Evolutionary conservation across 805 yeast genomes (phyloP).

Genomic region (Wickerhamomyces mucosus): DNA sequence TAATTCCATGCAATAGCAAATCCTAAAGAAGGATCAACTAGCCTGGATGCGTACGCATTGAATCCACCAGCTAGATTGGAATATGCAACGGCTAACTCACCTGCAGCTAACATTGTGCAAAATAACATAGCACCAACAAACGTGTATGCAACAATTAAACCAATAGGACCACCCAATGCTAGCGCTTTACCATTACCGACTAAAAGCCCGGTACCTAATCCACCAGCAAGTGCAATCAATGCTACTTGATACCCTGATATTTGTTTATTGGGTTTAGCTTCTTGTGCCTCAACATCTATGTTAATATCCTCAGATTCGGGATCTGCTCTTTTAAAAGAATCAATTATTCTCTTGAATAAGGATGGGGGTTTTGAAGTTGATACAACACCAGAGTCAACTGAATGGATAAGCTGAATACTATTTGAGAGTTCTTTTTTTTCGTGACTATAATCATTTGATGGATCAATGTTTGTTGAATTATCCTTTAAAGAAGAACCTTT

Average conservation of each 20-base stretch:
- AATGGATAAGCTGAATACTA: no score
- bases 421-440: no score
- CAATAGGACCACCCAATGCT: constrained; percentile 37
- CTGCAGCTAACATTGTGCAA: constrained; percentile 52
- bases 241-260: constrained; percentile 13
- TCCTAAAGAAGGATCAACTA: constrained; percentile 47
- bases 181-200: constrained; percentile 47
- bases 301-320: neutral
- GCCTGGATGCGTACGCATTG: constrained; percentile 44
- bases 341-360: neutral
- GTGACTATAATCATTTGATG: no score
- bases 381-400: no score
- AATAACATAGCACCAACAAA: constrained; percentile 50
- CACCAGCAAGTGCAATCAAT: constrained; percentile 72
- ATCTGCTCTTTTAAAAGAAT: neutral
- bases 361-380: neutral
- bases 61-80: constrained; percentile 53
- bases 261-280: neutral
- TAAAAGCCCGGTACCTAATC: constrained; percentile 62
- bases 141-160: constrained; percentile 44
- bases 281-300: constrained; percentile 1
- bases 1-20: constrained; percentile 58
- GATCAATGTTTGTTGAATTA: no score
- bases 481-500: no score
- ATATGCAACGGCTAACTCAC: constrained; percentile 58